A percentile compares a stretch with the other conserved stretches of the same genome.
Evolutionary conservation across 257 asterid genomes (phyloP).

Genomic region (Lycium ferocissimum): DNA sequence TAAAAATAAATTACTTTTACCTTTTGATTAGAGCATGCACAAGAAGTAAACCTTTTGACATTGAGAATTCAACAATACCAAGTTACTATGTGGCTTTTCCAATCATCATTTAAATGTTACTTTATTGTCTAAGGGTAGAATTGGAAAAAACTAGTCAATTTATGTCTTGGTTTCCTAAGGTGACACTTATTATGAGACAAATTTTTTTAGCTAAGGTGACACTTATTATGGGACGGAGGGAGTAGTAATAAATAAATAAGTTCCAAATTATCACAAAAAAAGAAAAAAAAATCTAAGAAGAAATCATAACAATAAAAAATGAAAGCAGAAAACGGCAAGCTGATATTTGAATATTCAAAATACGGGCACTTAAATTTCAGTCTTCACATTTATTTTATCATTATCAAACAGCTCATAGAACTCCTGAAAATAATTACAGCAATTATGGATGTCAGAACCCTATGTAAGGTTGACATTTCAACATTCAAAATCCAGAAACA

Average conservation of each 20-base stretch:
- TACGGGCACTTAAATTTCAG: not conserved
- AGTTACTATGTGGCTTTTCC: too few species aligned
- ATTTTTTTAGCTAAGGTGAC: too few species aligned
- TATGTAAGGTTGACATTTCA: not conserved
- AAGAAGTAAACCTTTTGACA: too few species aligned
- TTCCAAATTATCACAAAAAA: not conserved
- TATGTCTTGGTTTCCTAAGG: too few species aligned
- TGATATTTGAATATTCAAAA: not conserved
- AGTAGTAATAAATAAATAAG: not conserved
- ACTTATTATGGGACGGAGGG: too few species aligned
- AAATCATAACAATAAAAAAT: not conserved
- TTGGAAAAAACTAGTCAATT: too few species aligned
- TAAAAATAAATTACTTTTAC: too few species aligned
- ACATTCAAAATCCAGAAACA: slow-evolving; percentile 9
- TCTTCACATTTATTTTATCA: not conserved
- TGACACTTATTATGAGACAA: too few species aligned
- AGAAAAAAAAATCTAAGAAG: not conserved
- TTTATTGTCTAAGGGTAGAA: too few species aligned
- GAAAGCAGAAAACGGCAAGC: not conserved
- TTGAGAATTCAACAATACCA: too few species aligned
- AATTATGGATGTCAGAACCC: not conserved
- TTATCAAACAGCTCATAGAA: not conserved
- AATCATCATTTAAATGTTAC: too few species aligned
- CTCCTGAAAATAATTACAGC: not conserved
- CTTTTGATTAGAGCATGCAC: too few species aligned